Percentiles rank a stretch among this genome's conserved stretches.
Evolutionary conservation across 345 rosid species (phyloP).

Genomic region (Bruguiera sexangula): DNA sequence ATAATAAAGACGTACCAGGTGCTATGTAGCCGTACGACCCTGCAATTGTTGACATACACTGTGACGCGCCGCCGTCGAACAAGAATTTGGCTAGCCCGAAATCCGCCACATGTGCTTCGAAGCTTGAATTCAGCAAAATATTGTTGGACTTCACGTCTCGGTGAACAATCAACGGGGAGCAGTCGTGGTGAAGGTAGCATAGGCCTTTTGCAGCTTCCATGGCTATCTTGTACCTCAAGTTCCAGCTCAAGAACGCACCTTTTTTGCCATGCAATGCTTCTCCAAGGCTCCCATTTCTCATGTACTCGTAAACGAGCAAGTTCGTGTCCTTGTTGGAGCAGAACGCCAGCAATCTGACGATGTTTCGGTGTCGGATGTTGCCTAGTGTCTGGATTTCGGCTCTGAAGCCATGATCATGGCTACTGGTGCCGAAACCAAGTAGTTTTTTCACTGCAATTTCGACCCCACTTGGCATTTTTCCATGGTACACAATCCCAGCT

Average conservation of each 20-base stretch:
- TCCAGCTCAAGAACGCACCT: slow-evolving; percentile 68
- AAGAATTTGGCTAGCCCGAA: slow-evolving; percentile 90
- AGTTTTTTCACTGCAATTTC: slow-evolving; percentile 88
- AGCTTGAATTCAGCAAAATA: slow-evolving; percentile 72
- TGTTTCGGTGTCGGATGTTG: slow-evolving; percentile 81
- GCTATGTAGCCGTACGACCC: slow-evolving; percentile 98
- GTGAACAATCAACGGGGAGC: slow-evolving; percentile 83
- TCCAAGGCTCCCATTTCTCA: slow-evolving; percentile 93
- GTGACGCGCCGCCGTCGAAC: slow-evolving; percentile 70
- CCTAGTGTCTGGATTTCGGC: slow-evolving; percentile 92
- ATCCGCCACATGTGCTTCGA: slow-evolving; percentile 97
- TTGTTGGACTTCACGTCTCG: slow-evolving; percentile 93
- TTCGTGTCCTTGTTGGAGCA: slow-evolving; percentile 81
- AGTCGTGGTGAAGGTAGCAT: slow-evolving; percentile 93
- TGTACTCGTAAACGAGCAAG: slow-evolving; percentile 84
- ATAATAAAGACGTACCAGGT: slow-evolving; percentile 55
- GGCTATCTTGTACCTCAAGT: slow-evolving; percentile 72
- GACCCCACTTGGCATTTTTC: slow-evolving; percentile 78
- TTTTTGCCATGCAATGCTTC: slow-evolving; percentile 82
- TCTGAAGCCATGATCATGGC: slow-evolving; percentile 76
- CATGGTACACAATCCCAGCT: slow-evolving; percentile 84
- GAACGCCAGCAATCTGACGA: slow-evolving; percentile 78
- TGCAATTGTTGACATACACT: slow-evolving; percentile 95
- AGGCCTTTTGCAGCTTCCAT: slow-evolving; percentile 87
- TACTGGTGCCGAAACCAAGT: slow-evolving; percentile 47